A percentile compares a stretch with the other conserved stretches of the same genome.
phyloP scores from a whole-genome alignment of 352 stramenopile species.

The Thalassiosira delicatula region DNA sequence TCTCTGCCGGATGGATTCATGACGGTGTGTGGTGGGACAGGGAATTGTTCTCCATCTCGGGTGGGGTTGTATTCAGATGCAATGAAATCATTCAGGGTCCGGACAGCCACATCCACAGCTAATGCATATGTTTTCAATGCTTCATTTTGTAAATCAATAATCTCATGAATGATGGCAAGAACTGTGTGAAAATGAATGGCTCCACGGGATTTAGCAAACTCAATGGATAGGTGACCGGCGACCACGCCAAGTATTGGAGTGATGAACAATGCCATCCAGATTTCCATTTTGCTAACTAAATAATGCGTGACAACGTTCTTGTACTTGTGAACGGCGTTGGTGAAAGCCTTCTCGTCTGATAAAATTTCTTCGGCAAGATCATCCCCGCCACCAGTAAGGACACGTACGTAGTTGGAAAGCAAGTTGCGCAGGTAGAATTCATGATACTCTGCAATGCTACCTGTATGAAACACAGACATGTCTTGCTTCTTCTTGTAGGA shows the following conservation, averaged over 20 bases:
- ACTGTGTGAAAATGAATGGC: conserved; percentile 22
- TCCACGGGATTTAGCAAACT: conserved; percentile 25
- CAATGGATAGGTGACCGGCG: not conserved
- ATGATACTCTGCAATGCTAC: conserved; percentile 21
- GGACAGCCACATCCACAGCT: not conserved
- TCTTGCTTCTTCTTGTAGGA: not conserved
- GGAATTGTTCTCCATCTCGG: not conserved
- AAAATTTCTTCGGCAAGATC: not conserved
- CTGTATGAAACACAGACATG: not conserved
- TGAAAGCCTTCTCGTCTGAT: not conserved
- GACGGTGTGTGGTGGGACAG: not conserved
- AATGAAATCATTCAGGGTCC: not conserved
- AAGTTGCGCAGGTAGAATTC: conserved; percentile 1
- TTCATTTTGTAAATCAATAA: not conserved
- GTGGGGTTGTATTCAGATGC: not conserved
- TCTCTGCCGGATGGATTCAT: not conserved
- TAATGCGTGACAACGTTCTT: not conserved
- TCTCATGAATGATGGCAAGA: not conserved
- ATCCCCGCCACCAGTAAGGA: not conserved
- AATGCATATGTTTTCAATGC: not conserved
- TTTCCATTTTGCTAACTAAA: conserved; percentile 14
- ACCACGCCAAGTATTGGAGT: not conserved
- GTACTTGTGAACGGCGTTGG: conserved; percentile 1
- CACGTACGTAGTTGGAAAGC: not conserved
- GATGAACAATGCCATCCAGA: conserved; percentile 13